Base-by-base conservation (phyloP, 805 yeast genomes). In the Candida parachauliodes region DNA sequence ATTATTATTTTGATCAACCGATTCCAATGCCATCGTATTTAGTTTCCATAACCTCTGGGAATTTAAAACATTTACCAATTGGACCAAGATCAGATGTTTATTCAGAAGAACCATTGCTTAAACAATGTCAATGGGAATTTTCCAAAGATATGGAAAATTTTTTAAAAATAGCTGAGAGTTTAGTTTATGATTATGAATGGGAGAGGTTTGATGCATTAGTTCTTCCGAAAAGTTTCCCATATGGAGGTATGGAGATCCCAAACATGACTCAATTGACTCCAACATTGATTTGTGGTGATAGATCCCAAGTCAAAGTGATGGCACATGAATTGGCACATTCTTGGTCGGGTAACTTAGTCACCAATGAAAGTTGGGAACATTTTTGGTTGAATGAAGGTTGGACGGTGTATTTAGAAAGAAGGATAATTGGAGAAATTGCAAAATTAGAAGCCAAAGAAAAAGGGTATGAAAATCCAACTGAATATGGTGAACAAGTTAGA, bases 161-260 rank as follows among this genome's bases (percentile, higher is more conserved):
- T 41, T 48, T 61, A 34, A 48, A 55, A 41, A 53, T 60, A 28
- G 65, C 65, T n/a, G 67, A 61, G 41, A 41, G 47, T 14, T 50
- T 60, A 45, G 47, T 58, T 6, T 61, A 60, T 41, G 51, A 49
- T 21, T 61, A 61, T 47, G 65, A 61, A 45, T 61, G 67, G 67
- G 36, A 45, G 6, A 43, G 54, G 22, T 61, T 55, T 40, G 62
- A 61, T 45, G 57, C 62, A n/a, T 49, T 61, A 41, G 55, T 61
- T n/a, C 41, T 61, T 15, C 66, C 66, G 0, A 28, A 44, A 25
- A 49, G 57, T 28, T 61, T 59, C 41, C 67, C 67, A 3, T 61
- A 60, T 38, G 67, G 67, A 14, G 67, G 65, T n/a, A 61, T 61
- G 67, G 67, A 61, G 33, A 61, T 56, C 40, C 67, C 67, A 21